These are phyloP conservation scores for Hygrophorus pudorinus DNA, from an alignment of 768 basidiomycete genomes.

Conservation along the genomic window DNA sequence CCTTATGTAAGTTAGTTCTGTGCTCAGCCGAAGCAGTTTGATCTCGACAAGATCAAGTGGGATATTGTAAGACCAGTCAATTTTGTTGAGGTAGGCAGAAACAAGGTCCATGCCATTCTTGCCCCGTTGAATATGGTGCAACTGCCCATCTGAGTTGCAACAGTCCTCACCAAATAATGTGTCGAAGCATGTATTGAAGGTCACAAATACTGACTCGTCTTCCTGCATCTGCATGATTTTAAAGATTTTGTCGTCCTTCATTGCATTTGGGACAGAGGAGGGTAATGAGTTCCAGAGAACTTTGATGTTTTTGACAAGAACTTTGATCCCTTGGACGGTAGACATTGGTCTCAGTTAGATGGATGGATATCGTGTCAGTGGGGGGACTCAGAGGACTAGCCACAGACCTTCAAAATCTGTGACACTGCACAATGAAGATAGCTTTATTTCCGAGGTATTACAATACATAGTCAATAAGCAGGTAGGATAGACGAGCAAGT, in stretches of 20 bases:
- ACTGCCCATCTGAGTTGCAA: constrained; percentile 5
- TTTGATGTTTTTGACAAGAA: neutral
- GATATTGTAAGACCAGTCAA: constrained; percentile 5
- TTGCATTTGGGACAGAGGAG: constrained; percentile 4
- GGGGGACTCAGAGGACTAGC: too few relatives aligned
- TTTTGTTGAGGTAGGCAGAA: constrained; percentile 6
- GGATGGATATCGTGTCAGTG: too few relatives aligned
- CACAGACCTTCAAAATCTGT: too few relatives aligned
- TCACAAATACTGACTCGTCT: constrained; percentile 5
- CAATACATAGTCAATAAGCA: too few relatives aligned
- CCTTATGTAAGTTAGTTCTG: neutral
- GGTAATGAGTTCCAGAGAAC: constrained; percentile 3
- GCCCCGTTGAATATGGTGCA: constrained; percentile 8
- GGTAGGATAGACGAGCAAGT: too few relatives aligned
- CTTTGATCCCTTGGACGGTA: neutral
- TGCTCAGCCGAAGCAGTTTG: constrained; percentile 4
- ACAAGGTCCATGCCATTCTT: constrained; percentile 4
- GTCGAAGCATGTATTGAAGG: constrained; percentile 12
- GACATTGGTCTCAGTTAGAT: too few relatives aligned
- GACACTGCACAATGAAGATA: too few relatives aligned
- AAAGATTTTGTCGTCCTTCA: constrained; percentile 6
- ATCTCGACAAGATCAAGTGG: constrained; percentile 5
- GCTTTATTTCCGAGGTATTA: too few relatives aligned
- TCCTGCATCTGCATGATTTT: constrained; percentile 3
- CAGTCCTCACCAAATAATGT: constrained; percentile 11